phyloP scores from a whole-genome alignment of 1,139 yeast genomes.

The Candida pseudocylindracea region DNA sequence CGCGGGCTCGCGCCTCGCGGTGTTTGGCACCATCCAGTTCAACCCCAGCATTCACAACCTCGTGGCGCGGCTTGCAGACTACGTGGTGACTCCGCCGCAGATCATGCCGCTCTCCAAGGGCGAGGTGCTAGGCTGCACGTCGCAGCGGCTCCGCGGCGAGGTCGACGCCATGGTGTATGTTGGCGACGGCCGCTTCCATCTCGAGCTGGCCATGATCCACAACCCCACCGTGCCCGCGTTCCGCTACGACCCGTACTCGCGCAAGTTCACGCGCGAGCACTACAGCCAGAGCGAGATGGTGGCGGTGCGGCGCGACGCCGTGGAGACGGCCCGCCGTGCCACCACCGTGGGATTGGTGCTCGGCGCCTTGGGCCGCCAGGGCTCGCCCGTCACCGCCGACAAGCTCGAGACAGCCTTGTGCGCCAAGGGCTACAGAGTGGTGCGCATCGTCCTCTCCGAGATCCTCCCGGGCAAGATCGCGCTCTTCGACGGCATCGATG shows the following conservation, averaged over 20 bases:
- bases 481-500: conserved; percentile 88
- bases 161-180: conserved; percentile 69
- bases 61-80: conserved; percentile 30
- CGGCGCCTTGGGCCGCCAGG: conserved; percentile 97
- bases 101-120: conserved; percentile 86
- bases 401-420: conserved; percentile 32
- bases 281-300: conserved; percentile 77
- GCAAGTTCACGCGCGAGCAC: conserved; percentile 73
- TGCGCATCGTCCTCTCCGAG: conserved; percentile 72
- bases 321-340: conserved; percentile 33
- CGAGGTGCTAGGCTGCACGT: conserved; percentile 91
- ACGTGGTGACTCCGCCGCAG: conserved; percentile 59
- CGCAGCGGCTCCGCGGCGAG: conserved; percentile 50
- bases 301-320: conserved; percentile 51
- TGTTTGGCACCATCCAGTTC: conserved; percentile 92
- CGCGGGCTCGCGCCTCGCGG: conserved; percentile 39
- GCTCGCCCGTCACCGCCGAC: conserved; percentile 56
- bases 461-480: conserved; percentile 85
- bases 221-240: conserved; percentile 84
- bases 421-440: conserved; percentile 39
- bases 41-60: conserved; percentile 83
- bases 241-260: conserved; percentile 84
- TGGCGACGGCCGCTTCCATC: conserved; percentile 93
- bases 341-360: conserved; percentile 62
- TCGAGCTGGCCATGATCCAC: conserved; percentile 93